Base-by-base conservation (phyloP, 2,329 filamentous ascomycete genomes). In the Metarhizium rileyi region DNA sequence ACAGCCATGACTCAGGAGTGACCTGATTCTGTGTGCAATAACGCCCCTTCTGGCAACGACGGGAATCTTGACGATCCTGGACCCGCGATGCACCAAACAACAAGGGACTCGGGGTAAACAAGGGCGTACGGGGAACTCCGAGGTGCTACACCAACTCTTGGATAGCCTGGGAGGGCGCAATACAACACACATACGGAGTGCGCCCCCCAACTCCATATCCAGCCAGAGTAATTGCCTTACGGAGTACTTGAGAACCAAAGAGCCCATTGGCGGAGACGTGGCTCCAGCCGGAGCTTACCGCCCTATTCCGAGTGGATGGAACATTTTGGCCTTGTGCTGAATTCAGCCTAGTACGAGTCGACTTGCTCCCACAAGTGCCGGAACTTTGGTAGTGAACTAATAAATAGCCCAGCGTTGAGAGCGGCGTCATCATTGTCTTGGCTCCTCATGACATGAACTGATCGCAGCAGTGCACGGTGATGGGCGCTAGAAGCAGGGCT, bases 251-350 rank as follows among this genome's bases (percentile, higher is more conserved):
- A n/a, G n/a, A n/a, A n/a, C n/a, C n/a, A n/a, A n/a, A n/a, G n/a
- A n/a, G n/a, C n/a, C n/a, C n/a, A n/a, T n/a, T n/a, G n/a, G n/a
- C n/a, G n/a, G n/a, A n/a, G n/a, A 52, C 50, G 50, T 52, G 50
- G 50, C 47, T 47, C 50, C 50, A 52, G 43, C 44, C 50, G 50
- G 50, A 49, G 36, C 27, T 49, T 52, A 41, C 47, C 47, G 46
- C 50, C n/a, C 46, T 30, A 10, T 42, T 36, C 36, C 27, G 16
- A 33, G 50, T 49, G 50, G 50, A 49, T 44, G 46, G 27, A 23
- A 45, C 45, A 35, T 40, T 46, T 40, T 46, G 36, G 30, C 8
- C 23, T 23, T 40, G 35, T 38, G 40, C 44, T 30, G 41, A 45
- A 45, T 36, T n/a, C n/a, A 43, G 28, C 40, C 42, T 4, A 36